These are phyloP conservation scores for Dactylellina cionopaga DNA, from an alignment of 2,329 filamentous ascomycete genomes.

Conservation along the genomic window DNA sequence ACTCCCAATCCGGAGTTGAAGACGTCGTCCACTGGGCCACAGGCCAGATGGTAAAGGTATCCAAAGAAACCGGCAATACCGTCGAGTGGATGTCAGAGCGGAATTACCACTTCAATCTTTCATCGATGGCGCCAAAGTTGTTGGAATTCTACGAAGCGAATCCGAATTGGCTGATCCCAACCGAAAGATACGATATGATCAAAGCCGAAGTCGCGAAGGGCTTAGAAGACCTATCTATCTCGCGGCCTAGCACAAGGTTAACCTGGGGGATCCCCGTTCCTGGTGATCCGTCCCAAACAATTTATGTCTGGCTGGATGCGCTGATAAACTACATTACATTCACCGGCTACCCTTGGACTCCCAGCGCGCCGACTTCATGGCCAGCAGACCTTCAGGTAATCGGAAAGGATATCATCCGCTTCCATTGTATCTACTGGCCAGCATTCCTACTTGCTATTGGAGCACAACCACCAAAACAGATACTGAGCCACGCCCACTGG, in stretches of 20 bases:
- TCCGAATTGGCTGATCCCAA: slow-evolving; percentile 79
- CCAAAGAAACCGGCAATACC: slow-evolving; percentile 85
- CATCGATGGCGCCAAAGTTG: slow-evolving; percentile 79
- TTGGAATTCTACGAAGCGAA: slow-evolving; percentile 82
- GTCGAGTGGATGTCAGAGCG: slow-evolving; percentile 94
- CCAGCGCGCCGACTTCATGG: slow-evolving; percentile 76
- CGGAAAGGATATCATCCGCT: slow-evolving; percentile 94
- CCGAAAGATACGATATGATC: slow-evolving; percentile 78
- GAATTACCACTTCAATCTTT: slow-evolving; percentile 95
- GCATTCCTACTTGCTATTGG: slow-evolving; percentile 90
- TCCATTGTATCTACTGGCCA: slow-evolving; percentile 98
- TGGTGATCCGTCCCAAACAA: slow-evolving; percentile 83
- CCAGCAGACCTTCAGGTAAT: slow-evolving; percentile 91
- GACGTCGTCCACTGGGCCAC: slow-evolving; percentile 79
- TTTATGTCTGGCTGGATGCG: slow-evolving; percentile 98
- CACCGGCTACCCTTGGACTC: slow-evolving; percentile 79
- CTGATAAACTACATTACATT: slow-evolving; percentile 92
- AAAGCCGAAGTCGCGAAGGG: slow-evolving; percentile 78
- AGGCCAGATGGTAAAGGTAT: slow-evolving; percentile 68
- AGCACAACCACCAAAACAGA: slow-evolving; percentile 78
- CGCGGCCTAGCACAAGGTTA: slow-evolving; percentile 79
- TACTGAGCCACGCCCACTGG: slow-evolving; percentile 95
- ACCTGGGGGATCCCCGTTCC: slow-evolving; percentile 91
- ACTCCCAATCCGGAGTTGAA: slow-evolving; percentile 79
- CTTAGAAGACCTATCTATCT: slow-evolving; percentile 88